Base-by-base conservation (phyloP, 345 rosid genomes). In the Draba incana region DNA sequence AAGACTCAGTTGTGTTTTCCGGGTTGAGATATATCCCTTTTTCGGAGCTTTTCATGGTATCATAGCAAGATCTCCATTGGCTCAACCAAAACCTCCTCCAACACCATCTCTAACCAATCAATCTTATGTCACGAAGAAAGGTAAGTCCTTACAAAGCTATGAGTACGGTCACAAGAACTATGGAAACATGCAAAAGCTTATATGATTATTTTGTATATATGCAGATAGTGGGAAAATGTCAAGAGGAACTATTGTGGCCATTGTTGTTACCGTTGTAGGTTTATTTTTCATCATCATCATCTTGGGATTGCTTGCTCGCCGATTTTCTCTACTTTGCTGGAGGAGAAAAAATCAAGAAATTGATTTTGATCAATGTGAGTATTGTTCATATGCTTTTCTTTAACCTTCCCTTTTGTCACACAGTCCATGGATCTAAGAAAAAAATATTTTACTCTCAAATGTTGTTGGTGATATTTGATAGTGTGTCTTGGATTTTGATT, bases 1-100 rank as follows among this genome's bases (percentile, higher is more conserved):
- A 14, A 4, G 62, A 16, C 47, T 72, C 10, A 74, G 66, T 14
- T 74, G 72, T 24, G 58, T 57, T 52, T 66, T 66, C 68, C 61
- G 77, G 62, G 39, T 10, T 35, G 39, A 35, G 2, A 2, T 35
- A 8, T 35, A 8, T 35, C 39, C 39, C 3, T 35, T 35, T 35
- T 35, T 35, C 39, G 39, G 39, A 35, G 39, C 39, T 35, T 35
- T 35, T 35, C 10, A 35, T 35, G 39, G 39, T 8, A 35, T 35
- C 39, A 8, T 35, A 35, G 39, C 39, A 35, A 35, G 39, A 35
- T 35, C 39, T 35, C 39, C 39, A 35, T 8, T 3, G 10, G 8
- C 39, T 35, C 39, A 35, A 35, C 2, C 2, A 4, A 15, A 44
- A 1, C 71, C 54, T 31, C 37, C 46, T 23, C 11, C 1, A 23